A percentile compares a stretch with the other conserved stretches of the same genome.
These are phyloP conservation scores for Parasarocladium wereldwijsianum DNA, from an alignment of 2,329 filamentous ascomycete species.

Conservation along the genomic window DNA sequence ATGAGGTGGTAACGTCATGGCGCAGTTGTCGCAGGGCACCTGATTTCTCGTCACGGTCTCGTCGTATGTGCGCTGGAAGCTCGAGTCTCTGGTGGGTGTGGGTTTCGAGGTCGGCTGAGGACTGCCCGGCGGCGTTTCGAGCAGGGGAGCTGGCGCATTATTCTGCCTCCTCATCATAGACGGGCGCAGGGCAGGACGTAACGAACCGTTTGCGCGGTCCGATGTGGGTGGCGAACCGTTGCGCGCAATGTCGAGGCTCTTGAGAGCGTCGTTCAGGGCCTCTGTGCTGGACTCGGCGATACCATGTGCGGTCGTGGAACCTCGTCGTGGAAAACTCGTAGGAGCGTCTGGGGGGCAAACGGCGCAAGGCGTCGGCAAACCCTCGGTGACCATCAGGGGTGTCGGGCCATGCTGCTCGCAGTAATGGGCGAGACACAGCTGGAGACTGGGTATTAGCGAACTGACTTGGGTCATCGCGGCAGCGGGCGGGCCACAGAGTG, in stretches of 20 bases:
- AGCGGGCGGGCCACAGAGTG: background rate
- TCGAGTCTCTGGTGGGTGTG: conserved; percentile 36
- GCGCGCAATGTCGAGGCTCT: conserved; percentile 30
- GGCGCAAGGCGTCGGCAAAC: conserved; percentile 43
- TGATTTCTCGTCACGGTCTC: conserved; percentile 50
- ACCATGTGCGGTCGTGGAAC: conserved; percentile 10
- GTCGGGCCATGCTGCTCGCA: conserved; percentile 58
- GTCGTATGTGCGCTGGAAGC: conserved; percentile 48
- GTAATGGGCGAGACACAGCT: conserved; percentile 57
- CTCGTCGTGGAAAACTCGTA: too few species aligned
- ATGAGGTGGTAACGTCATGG: conserved; percentile 45
- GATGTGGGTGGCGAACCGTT: conserved; percentile 27
- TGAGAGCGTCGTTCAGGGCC: conserved; percentile 23
- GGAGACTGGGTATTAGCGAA: conserved; percentile 22
- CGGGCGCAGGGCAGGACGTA: conserved; percentile 26
- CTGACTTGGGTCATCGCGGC: conserved; percentile 5
- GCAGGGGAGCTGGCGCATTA: conserved; percentile 23
- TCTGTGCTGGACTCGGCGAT: conserved; percentile 24
- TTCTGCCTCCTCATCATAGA: conserved; percentile 17
- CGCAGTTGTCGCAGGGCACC: conserved; percentile 53
- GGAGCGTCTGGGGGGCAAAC: conserved; percentile 35
- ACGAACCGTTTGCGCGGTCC: conserved; percentile 28
- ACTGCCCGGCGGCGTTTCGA: conserved; percentile 45
- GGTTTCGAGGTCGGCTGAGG: conserved; percentile 26
- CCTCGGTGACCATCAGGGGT: conserved; percentile 55